Percentiles rank a stretch among this genome's conserved stretches.
Evolutionary conservation across 2,329 filamentous ascomycete genomes (phyloP).

Genomic region (Neobulgaria alba): DNA sequence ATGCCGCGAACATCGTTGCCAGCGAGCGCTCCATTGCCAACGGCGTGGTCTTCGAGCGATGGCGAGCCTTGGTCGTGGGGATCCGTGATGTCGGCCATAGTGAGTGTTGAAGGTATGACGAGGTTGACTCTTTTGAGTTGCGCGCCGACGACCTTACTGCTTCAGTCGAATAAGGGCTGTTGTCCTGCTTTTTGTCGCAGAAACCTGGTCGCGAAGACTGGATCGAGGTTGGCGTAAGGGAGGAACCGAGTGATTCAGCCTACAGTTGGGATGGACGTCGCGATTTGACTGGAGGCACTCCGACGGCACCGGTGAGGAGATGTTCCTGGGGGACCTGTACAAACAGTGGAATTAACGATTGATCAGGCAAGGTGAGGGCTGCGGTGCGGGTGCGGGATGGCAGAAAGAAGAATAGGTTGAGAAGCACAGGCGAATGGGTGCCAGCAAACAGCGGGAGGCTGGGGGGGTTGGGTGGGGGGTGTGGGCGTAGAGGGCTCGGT

Average conservation of each 20-base stretch:
- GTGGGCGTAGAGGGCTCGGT: not conserved
- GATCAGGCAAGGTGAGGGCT: constrained; percentile 27
- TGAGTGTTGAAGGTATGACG: constrained; percentile 28
- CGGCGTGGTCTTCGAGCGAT: constrained; percentile 63
- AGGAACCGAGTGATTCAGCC: constrained; percentile 20
- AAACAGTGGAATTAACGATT: constrained; percentile 27
- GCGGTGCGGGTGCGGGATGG: constrained; percentile 23
- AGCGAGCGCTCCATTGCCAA: constrained; percentile 56
- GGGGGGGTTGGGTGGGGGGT: constrained; percentile 3
- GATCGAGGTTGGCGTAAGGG: constrained; percentile 28
- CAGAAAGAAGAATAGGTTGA: constrained; percentile 28
- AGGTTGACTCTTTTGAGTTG: constrained; percentile 29
- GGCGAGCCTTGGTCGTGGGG: constrained; percentile 70
- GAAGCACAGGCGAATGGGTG: constrained; percentile 17
- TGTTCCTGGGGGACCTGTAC: constrained; percentile 1
- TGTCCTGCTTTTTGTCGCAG: constrained; percentile 28
- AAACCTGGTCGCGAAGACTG: constrained; percentile 28
- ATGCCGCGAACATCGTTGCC: constrained; percentile 67
- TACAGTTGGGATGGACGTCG: constrained; percentile 5
- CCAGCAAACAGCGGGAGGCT: not conserved
- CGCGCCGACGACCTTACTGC: constrained; percentile 30
- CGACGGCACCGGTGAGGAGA: not conserved
- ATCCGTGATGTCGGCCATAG: constrained; percentile 73
- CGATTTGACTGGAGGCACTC: constrained; percentile 11
- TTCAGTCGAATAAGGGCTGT: constrained; percentile 28